Conservation (phyloP, 192 early-diverging fungal genomes). For the Dispira parvispora region DNA sequence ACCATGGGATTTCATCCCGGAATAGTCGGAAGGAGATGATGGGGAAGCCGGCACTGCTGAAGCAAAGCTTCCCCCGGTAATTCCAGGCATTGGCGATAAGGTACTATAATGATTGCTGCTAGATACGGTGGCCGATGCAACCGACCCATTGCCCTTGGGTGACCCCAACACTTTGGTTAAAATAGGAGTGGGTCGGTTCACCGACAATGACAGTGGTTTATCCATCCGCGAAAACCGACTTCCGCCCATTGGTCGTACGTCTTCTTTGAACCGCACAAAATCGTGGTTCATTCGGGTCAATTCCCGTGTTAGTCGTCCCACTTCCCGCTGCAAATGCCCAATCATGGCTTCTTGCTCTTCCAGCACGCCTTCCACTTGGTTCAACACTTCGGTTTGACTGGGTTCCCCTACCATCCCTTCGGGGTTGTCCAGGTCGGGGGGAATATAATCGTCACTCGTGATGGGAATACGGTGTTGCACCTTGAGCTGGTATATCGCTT, state of each 20-base stretch:
- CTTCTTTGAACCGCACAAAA: not conserved
- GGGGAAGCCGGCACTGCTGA: conserved; percentile 2
- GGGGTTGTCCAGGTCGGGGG: conserved; percentile 32
- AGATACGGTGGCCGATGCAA: not conserved
- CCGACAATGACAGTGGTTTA: not conserved
- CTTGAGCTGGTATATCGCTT: conserved; percentile 75
- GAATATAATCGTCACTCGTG: conserved; percentile 71
- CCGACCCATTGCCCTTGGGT: not conserved
- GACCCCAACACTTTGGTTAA: not conserved
- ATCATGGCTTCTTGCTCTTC: conserved; percentile 16
- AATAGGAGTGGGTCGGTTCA: not conserved
- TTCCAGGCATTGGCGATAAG: conserved; percentile 9
- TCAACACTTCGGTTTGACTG: not conserved
- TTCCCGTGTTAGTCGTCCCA: conserved; percentile 22
- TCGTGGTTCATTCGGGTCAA: conserved; percentile 15
- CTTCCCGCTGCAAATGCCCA: conserved; percentile 23
- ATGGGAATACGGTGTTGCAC: conserved; percentile 59
- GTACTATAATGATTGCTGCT: conserved; percentile 3
- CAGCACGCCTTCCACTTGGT: conserved; percentile 2
- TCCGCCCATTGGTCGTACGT: not conserved
- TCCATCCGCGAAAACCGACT: not conserved
- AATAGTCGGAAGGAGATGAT: conserved; percentile 3
- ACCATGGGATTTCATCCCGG: not conserved
- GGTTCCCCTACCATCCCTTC: not conserved
- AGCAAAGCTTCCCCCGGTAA: not conserved